phyloP scores from a whole-genome alignment of 23 red algal species.

The Gracilariopsis chorda region DNA sequence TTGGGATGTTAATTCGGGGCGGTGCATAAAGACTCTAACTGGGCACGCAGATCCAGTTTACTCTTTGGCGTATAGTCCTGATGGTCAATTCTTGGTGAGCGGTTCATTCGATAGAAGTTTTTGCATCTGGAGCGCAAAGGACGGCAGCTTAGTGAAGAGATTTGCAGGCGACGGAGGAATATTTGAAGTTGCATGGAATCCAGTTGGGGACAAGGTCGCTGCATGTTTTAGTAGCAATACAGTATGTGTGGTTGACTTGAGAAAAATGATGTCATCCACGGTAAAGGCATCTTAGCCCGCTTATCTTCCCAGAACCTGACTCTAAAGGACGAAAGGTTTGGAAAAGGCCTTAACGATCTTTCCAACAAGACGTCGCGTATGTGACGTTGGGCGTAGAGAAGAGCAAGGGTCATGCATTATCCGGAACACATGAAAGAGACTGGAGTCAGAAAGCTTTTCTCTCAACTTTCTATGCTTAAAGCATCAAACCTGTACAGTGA shows the following conservation, averaged over 20 bases:
- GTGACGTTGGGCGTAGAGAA: no score
- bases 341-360: no score
- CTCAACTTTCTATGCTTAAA: no score
- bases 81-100: conserved; percentile 82
- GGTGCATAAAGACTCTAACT: conserved; percentile 71
- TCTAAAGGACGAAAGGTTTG: no score
- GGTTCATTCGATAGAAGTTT: conserved; percentile 89
- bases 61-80: conserved; percentile 83
- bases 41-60: conserved; percentile 86
- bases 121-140: conserved; percentile 84
- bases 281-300: conserved; percentile 23
- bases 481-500: no score
- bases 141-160: conserved; percentile 66
- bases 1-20: conserved; percentile 86
- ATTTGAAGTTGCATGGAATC: conserved; percentile 94
- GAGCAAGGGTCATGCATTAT: no score
- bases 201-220: conserved; percentile 74
- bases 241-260: conserved; percentile 78
- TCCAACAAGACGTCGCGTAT: no score
- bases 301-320: background rate
- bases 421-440: no score
- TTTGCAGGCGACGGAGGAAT: conserved; percentile 84
- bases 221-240: conserved; percentile 84
- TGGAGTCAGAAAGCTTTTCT: no score
- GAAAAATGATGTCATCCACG: conserved; percentile 52